A percentile compares a stretch with the other conserved stretches of the same genome.
phyloP scores from a whole-genome alignment of 1,139 yeast genomes.

The Petasospora rhodanensis region DNA sequence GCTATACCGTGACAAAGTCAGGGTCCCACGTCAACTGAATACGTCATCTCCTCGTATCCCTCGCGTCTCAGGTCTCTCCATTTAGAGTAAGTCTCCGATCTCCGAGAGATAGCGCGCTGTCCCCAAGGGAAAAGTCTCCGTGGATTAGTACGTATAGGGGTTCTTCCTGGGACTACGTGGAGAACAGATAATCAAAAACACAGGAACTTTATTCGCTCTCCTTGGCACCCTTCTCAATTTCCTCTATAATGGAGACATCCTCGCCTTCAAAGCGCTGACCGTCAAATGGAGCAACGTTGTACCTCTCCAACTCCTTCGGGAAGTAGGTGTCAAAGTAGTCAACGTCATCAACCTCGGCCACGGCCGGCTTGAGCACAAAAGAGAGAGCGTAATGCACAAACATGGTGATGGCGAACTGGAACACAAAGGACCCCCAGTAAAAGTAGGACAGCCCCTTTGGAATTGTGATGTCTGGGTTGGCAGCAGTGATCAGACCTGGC shows the following conservation, averaged over 20 bases:
- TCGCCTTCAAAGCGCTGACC: too few species aligned
- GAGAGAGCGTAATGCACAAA: slow-evolving; percentile 33
- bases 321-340: slow-evolving; percentile 9
- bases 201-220: too few species aligned
- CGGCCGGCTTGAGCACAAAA: slow-evolving; percentile 8
- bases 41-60: too few species aligned
- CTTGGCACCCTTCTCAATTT: too few species aligned
- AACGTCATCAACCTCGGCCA: slow-evolving; percentile 9
- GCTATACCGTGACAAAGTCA: too few species aligned
- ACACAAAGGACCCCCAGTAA: slow-evolving; percentile 37
- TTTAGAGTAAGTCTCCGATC: too few species aligned
- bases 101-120: too few species aligned
- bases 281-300: slow-evolving; percentile 5
- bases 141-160: slow-evolving; percentile 3
- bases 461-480: slow-evolving; percentile 21
- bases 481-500: slow-evolving; percentile 37
- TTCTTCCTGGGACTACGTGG: slow-evolving; percentile 3
- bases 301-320: slow-evolving; percentile 5
- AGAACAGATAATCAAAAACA: too few species aligned
- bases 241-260: too few species aligned
- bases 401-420: slow-evolving; percentile 39
- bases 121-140: too few species aligned
- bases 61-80: too few species aligned
- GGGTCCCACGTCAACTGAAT: too few species aligned
- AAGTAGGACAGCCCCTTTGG: slow-evolving; percentile 36